Evolutionary conservation across 164 flowering plant genomes (phyloP).

Genomic region (Stephania yunnanensis): DNA sequence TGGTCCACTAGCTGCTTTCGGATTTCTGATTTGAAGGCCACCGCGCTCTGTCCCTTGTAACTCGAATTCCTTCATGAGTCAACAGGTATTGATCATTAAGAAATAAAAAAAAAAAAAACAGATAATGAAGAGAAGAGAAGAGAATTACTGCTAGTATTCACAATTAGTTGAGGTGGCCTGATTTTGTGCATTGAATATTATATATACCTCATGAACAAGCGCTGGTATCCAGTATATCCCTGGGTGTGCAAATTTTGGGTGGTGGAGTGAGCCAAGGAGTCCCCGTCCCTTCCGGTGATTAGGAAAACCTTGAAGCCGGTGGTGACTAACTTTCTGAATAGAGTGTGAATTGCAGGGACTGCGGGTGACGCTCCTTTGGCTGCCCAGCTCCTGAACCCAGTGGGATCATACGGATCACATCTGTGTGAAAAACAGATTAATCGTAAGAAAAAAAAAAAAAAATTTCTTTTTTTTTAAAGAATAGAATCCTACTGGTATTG

Average conservation of each 20-base stretch:
- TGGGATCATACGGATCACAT: conserved; percentile 72
- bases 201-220: conserved; percentile 71
- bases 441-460: too few relatives aligned
- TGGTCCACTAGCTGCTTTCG: conserved; percentile 44
- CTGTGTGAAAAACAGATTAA: conserved; percentile 3
- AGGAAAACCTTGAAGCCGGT: conserved; percentile 62
- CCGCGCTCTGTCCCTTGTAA: conserved; percentile 51
- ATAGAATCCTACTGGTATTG: too few relatives aligned
- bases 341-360: conserved; percentile 33
- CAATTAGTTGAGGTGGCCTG: too few relatives aligned
- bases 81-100: background rate
- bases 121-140: too few relatives aligned
- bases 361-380: conserved; percentile 47
- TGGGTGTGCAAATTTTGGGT: conserved; percentile 41
- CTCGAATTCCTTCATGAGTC: conserved; percentile 29
- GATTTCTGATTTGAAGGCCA: conserved; percentile 48
- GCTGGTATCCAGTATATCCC: conserved; percentile 72
- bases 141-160: too few relatives aligned
- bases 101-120: background rate
- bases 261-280: conserved; percentile 47
- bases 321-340: conserved; percentile 41
- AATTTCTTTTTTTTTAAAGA: too few relatives aligned
- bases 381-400: conserved; percentile 60
- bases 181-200: background rate
- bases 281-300: conserved; percentile 67